Evolutionary conservation across 1,139 yeast species (phyloP).

Genomic region (Sugiyamaella novakii): DNA sequence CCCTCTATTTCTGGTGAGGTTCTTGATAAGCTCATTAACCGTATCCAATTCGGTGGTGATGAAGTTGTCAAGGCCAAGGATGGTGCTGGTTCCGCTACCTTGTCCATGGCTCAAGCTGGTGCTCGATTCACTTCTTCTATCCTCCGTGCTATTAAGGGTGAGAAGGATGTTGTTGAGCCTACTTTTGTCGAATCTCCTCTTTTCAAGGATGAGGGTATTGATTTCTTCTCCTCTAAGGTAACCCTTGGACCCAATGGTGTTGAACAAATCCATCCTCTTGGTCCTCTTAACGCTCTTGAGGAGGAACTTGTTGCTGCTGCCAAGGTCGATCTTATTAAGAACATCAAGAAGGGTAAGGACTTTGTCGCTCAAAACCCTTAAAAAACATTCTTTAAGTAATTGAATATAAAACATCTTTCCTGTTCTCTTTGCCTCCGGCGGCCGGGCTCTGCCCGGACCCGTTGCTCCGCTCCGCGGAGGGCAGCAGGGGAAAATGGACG

Average conservation of each 20-base stretch:
- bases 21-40: constrained; percentile 71
- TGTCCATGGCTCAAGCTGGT: constrained; percentile 97
- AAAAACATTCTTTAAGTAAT: no score
- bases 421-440: no score
- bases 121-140: constrained; percentile 64
- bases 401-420: no score
- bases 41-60: constrained; percentile 97
- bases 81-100: constrained; percentile 92
- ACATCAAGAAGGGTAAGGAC: constrained; percentile 71
- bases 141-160: constrained; percentile 51
- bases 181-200: constrained; percentile 71
- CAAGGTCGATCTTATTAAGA: constrained; percentile 52
- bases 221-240: constrained; percentile 91
- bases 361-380: constrained; percentile 51
- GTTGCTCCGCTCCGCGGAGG: background rate
- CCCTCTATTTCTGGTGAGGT: constrained; percentile 51
- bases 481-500: no score
- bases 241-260: constrained; percentile 90
- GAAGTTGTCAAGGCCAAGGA: constrained; percentile 95
- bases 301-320: constrained; percentile 57
- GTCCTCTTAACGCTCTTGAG: constrained; percentile 83
- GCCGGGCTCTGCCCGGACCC: background rate
- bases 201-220: constrained; percentile 81
- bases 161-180: constrained; percentile 55
- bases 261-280: constrained; percentile 70